phyloP scores from a whole-genome alignment of 1,284 basidiomycete species.

The Ustilago nuda region DNA sequence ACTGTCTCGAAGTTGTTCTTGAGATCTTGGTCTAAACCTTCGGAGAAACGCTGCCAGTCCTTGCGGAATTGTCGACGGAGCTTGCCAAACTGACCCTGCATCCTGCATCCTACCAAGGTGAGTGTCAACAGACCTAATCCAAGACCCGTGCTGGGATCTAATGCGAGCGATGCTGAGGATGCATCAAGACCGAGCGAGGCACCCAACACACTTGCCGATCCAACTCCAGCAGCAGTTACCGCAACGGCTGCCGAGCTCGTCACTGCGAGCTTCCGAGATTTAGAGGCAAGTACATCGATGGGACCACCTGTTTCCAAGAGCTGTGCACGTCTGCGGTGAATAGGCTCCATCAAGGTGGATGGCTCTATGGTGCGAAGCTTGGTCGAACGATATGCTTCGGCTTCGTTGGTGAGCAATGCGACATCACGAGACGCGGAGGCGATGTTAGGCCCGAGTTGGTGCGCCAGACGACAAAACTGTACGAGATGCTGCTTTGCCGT shows the following conservation, averaged over 20 bases:
- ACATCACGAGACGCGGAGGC: slow-evolving; percentile 23
- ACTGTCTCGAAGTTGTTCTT: slow-evolving; percentile 30
- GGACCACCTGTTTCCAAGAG: slow-evolving; percentile 51
- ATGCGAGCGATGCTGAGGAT: slow-evolving; percentile 35
- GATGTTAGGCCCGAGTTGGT: slow-evolving; percentile 21
- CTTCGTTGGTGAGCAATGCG: slow-evolving; percentile 48
- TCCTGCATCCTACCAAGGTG: slow-evolving; percentile 61
- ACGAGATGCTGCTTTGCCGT: slow-evolving; percentile 33
- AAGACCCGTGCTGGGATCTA: slow-evolving; percentile 60
- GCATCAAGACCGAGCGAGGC: slow-evolving; percentile 36
- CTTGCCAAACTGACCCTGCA: slow-evolving; percentile 68
- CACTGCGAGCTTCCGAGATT: slow-evolving; percentile 49
- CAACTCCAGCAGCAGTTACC: slow-evolving; percentile 38
- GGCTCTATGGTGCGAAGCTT: slow-evolving; percentile 45
- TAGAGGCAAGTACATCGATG: slow-evolving; percentile 45
- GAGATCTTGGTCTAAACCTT: slow-evolving; percentile 58
- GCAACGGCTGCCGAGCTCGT: slow-evolving; percentile 38
- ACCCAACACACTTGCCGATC: slow-evolving; percentile 44
- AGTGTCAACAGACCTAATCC: slow-evolving; percentile 63
- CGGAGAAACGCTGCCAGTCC: slow-evolving; percentile 64
- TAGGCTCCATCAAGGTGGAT: slow-evolving; percentile 50
- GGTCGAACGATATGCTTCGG: slow-evolving; percentile 38
- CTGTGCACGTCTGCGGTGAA: slow-evolving; percentile 51
- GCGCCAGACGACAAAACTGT: slow-evolving; percentile 28
- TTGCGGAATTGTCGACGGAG: slow-evolving; percentile 62